Conservation (phyloP, 2,329 filamentous ascomycete species). For the Colletotrichum tofieldiae region DNA sequence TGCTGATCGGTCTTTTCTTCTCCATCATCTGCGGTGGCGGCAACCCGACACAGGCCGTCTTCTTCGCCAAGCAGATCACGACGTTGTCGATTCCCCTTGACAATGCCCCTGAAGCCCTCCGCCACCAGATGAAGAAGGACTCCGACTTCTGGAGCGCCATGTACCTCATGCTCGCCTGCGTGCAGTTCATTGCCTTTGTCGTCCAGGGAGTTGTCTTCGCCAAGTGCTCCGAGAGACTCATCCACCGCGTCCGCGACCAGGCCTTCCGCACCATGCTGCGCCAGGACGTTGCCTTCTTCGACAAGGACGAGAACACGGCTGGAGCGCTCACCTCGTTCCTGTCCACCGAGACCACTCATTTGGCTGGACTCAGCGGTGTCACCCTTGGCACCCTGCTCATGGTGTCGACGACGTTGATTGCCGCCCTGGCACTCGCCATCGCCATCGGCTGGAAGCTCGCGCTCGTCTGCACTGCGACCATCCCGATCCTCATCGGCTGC, state of each 20-base stretch:
- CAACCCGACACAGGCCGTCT: conserved; percentile 83
- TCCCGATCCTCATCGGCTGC: conserved; percentile 83
- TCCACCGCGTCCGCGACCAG: conserved; percentile 85
- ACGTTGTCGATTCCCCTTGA: conserved; percentile 71
- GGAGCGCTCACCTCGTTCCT: conserved; percentile 92
- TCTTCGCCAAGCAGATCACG: conserved; percentile 91
- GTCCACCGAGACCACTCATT: conserved; percentile 89
- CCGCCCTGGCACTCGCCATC: conserved; percentile 79
- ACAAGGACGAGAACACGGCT: conserved; percentile 88
- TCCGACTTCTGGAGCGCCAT: conserved; percentile 91
- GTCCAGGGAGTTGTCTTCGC: conserved; percentile 84
- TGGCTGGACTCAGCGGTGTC: conserved; percentile 88
- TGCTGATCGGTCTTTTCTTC: conserved; percentile 82
- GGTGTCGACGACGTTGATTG: conserved; percentile 83
- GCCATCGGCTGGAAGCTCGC: conserved; percentile 90
- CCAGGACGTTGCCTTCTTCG: conserved; percentile 94
- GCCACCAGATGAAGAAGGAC: conserved; percentile 73
- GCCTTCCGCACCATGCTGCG: conserved; percentile 91
- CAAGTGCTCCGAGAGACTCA: conserved; percentile 86
- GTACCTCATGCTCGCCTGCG: conserved; percentile 87
- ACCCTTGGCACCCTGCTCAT: conserved; percentile 90
- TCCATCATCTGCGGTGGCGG: conserved; percentile 85
- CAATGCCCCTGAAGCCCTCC: conserved; percentile 53
- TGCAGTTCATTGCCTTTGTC: conserved; percentile 79
- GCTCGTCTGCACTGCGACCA: conserved; percentile 83